Evolutionary conservation across 768 basidiomycete species (phyloP).

Genomic region (Boletus tylopilopsis): DNA sequence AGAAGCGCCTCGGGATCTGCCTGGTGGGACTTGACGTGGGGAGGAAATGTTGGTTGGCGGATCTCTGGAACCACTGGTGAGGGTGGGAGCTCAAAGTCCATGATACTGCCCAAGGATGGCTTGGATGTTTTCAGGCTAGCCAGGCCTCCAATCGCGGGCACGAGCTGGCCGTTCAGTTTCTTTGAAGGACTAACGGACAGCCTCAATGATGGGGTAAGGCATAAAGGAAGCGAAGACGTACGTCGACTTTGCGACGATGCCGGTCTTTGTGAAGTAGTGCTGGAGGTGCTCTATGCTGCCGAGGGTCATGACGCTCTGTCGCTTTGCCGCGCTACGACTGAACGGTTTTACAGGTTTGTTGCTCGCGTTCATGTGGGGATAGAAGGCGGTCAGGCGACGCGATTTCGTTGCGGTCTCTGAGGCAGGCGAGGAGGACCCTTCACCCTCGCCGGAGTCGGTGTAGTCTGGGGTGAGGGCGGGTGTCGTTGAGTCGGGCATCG

Average conservation of each 20-base stretch:
- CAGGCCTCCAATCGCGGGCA: slow-evolving; percentile 71
- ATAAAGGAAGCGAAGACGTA: slow-evolving; percentile 35
- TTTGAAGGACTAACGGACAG: slow-evolving; percentile 35
- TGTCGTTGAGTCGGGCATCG: slow-evolving; percentile 40
- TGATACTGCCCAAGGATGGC: slow-evolving; percentile 39
- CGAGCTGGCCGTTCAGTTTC: slow-evolving; percentile 58
- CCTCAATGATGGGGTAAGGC: slow-evolving; percentile 3
- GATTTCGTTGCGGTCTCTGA: slow-evolving; percentile 40
- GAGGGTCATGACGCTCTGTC: slow-evolving; percentile 89
- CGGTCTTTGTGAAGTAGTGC: slow-evolving; percentile 90
- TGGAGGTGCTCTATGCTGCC: slow-evolving; percentile 97
- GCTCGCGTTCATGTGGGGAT: slow-evolving; percentile 65
- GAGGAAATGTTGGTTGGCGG: slow-evolving; percentile 43
- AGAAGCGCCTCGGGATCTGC: slow-evolving; percentile 75
- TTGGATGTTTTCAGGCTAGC: slow-evolving; percentile 38
- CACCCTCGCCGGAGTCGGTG: slow-evolving; percentile 48
- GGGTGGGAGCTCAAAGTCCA: slow-evolving; percentile 64
- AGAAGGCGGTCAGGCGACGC: slow-evolving; percentile 71
- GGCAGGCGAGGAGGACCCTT: slow-evolving; percentile 27
- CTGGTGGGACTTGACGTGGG: slow-evolving; percentile 61
- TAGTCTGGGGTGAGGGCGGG: slow-evolving; percentile 60
- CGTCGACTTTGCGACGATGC: slow-evolving; percentile 69
- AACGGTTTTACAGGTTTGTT: slow-evolving; percentile 83
- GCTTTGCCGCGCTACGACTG: slow-evolving; percentile 86
- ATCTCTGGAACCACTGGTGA: slow-evolving; percentile 56